phyloP scores from a whole-genome alignment of 2,329 filamentous ascomycete genomes.

The Clonostachys byssicola region DNA sequence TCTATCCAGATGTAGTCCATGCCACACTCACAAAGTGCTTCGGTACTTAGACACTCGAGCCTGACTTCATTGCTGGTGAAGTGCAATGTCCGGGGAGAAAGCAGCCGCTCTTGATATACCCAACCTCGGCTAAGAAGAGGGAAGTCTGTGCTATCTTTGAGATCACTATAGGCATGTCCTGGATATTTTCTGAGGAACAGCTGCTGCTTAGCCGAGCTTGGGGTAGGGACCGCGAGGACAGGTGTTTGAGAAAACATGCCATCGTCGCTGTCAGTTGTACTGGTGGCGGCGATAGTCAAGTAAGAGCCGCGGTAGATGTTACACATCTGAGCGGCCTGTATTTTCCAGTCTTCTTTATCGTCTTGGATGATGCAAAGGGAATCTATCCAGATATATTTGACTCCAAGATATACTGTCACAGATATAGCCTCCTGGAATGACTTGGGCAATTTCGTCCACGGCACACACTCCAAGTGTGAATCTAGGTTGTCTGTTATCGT shows the following conservation, averaged over 20 bases:
- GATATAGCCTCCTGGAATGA: slow-evolving; percentile 11
- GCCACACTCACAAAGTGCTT: neutral
- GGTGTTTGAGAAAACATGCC: neutral
- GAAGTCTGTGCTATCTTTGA: neutral
- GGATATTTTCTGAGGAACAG: neutral
- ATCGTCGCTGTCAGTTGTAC: neutral
- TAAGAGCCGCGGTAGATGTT: slow-evolving; percentile 8
- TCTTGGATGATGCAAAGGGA: slow-evolving; percentile 17
- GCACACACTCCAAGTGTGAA: neutral
- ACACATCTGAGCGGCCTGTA: slow-evolving; percentile 8
- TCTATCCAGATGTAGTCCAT: neutral
- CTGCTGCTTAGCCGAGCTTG: neutral
- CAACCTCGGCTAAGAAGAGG: neutral
- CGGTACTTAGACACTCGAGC: neutral
- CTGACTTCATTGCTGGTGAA: neutral
- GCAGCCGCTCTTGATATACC: neutral
- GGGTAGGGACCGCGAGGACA: neutral
- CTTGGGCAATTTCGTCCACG: slow-evolving; percentile 1
- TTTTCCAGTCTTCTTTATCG: slow-evolving; percentile 8
- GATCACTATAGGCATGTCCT: neutral
- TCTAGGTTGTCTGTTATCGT: neutral
- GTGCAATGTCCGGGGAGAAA: neutral
- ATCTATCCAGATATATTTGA: slow-evolving; percentile 16
- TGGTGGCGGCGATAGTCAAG: slow-evolving; percentile 1
- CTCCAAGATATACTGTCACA: slow-evolving; percentile 5